Evolutionary conservation across 2,329 filamentous ascomycete species (phyloP), one percentile per base, ranked within the genome.

Genomic region (Nectriaceae sp.): DNA sequence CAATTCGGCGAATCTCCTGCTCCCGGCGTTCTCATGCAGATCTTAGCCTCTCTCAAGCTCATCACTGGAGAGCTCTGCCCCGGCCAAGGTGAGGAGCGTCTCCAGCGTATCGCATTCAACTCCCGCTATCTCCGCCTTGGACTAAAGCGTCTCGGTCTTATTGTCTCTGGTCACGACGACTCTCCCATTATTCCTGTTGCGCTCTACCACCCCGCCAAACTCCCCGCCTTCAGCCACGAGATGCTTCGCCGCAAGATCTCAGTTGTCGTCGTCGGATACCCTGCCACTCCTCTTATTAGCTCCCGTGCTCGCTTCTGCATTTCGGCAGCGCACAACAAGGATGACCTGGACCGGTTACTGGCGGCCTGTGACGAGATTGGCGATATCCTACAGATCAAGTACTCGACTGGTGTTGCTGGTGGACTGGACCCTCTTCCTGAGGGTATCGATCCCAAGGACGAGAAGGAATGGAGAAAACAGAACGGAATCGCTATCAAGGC

Each of bases 161-260:
- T 99, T 66, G 88, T 97, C 46, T 97, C 95, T 67, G 94, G 94
- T 53, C 92, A 97, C 69, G 94, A 99, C 66, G 94, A 99, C 73
- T 97, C 92, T 4, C 94, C 94, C 47, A 97, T 99, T 61, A 91
- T 99, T 60, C 94, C 94, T 45, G 72, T 99, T 58, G 82, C 96
- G 65, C 84, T 99, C 21, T 99, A 97, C 79, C 90, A 97, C 73
- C 94, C 94, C n/a, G 94, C 90, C 63, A 99, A 99, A 76, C 97
- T 99, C 79, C 89, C 93, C 4, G 93, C 94, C 50, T 99, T 99
- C 72, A 97, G 91, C 42, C 94, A 96, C 68, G 94, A 97, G 71
- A 97, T 99, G 94, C 83, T 97, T 52, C 90, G 89, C 74, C 90
- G 94, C 65, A 97, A 97, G 72, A 97, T 99, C 61, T 94, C 93